These are phyloP conservation scores for Penicillium silybi DNA, from an alignment of 495 filamentous ascomycete genomes.

Conservation along the genomic window DNA sequence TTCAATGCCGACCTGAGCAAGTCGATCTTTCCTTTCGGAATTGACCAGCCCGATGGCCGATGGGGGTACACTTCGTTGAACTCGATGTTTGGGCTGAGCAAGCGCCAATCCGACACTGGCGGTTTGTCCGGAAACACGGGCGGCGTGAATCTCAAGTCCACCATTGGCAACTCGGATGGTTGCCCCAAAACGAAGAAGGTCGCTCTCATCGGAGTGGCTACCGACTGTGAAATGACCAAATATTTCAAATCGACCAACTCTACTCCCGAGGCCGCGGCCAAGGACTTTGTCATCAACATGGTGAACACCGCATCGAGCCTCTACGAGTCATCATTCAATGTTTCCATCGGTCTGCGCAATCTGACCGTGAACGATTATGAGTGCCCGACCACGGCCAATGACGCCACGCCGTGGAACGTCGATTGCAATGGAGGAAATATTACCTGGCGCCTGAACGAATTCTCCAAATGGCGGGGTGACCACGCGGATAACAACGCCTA, in stretches of 20 bases:
- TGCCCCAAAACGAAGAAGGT: constrained; percentile 87
- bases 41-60: constrained; percentile 34
- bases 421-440: constrained; percentile 64
- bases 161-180: constrained; percentile 76
- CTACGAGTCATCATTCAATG: constrained; percentile 89
- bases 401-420: constrained; percentile 75
- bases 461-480: constrained; percentile 81
- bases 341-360: constrained; percentile 84
- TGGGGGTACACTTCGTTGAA: constrained; percentile 54
- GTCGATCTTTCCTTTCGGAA: constrained; percentile 52
- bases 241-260: constrained; percentile 52
- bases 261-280: constrained; percentile 47
- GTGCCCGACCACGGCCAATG: constrained; percentile 64
- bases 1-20: constrained; percentile 69
- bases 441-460: constrained; percentile 75
- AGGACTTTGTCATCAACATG: constrained; percentile 70
- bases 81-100: constrained; percentile 52
- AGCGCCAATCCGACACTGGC: constrained; percentile 50
- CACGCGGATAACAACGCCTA: constrained; percentile 77
- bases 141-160: constrained; percentile 73
- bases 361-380: constrained; percentile 64
- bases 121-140: constrained; percentile 67
- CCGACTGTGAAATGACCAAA: constrained; percentile 81
- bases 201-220: constrained; percentile 86
- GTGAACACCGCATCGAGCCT: constrained; percentile 84